Evolutionary conservation across 2,329 filamentous ascomycete genomes (phyloP), one percentile per base, ranked within the genome.

Genomic region (Microdochium bolleyi): DNA sequence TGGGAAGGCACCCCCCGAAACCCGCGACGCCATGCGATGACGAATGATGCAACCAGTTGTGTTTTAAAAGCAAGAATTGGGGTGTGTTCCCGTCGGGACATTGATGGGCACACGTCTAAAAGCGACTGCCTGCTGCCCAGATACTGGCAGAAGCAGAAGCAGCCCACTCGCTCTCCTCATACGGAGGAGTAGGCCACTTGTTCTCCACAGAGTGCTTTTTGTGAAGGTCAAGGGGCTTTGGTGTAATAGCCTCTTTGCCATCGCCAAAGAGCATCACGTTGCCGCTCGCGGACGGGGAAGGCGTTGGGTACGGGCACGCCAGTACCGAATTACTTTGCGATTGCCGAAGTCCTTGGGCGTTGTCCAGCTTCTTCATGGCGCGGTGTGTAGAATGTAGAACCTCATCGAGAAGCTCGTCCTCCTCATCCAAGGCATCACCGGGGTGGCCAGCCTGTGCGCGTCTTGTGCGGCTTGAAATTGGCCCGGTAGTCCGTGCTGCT

Each of bases 141-240:
- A 92, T 91, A 70, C 87, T 91, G 5, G 89, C 87, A 11, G 90
- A 83, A 27, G 89, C 88, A 44, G 88, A 86, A 9, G 87, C 84
- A 19, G 87, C 90, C 92, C 92, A 97, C 67, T 96, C 92, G 57
- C 85, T 85, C 62, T 95, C 92, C 64, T 96, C 92, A 61, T 96
- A 96, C 3, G 94, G 92, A 22, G 94, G 94, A 16, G 94, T 97
- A 2, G 92, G 92, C 87, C 92, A 96, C 71, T 96, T 94, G 62
- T 80, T 75, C 56, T 79, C 72, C 21, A 62, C 57, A 27, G 74
- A 71, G 1, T 73, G 62, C 74, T 80, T 79, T 65, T 83, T 82
- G 62, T 78, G 76, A 52, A 89, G 83, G 59, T 88, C 80, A 57
- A 92, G 70, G 11, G 89, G 88, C 68, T 87, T 89, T 9, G 86